phyloP scores from a whole-genome alignment of 768 basidiomycete genomes.

The Imleria badia region DNA sequence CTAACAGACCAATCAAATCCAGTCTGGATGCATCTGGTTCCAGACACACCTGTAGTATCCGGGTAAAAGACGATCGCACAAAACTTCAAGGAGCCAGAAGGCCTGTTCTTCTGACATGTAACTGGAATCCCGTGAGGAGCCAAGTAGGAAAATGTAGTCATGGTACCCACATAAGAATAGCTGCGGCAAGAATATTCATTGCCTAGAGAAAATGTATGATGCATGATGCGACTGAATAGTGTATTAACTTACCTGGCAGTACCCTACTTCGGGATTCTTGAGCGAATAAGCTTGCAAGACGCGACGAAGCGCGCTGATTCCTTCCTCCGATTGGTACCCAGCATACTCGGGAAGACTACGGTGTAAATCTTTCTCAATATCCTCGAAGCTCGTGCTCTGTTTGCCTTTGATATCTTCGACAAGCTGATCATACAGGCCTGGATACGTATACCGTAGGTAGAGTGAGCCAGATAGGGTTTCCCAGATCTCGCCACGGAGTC shows the following conservation, averaged over 20 bases:
- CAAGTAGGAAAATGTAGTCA: not conserved
- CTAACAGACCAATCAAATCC: constrained; percentile 39
- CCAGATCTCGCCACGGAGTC: constrained; percentile 97
- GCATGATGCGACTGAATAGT: not conserved
- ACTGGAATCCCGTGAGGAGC: constrained; percentile 41
- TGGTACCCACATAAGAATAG: constrained; percentile 77
- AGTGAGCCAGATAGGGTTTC: constrained; percentile 94
- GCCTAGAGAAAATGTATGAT: constrained; percentile 49
- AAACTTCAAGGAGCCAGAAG: constrained; percentile 94
- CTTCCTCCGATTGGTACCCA: constrained; percentile 89
- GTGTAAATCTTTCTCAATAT: constrained; percentile 98
- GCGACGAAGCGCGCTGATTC: constrained; percentile 79
- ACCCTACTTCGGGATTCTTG: constrained; percentile 91
- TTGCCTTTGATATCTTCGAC: constrained; percentile 76
- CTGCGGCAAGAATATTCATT: constrained; percentile 96
- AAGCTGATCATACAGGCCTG: constrained; percentile 75
- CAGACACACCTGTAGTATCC: constrained; percentile 88
- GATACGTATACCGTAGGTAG: constrained; percentile 84
- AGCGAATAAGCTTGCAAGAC: constrained; percentile 96
- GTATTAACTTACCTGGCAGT: constrained; percentile 70
- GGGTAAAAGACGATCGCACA: constrained; percentile 92
- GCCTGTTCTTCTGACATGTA: constrained; percentile 99
- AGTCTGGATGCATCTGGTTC: not conserved
- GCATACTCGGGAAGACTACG: constrained; percentile 95
- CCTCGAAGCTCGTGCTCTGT: constrained; percentile 88